Base-by-base conservation (phyloP, 164 flowering plant species). In the Taxillus chinensis region DNA sequence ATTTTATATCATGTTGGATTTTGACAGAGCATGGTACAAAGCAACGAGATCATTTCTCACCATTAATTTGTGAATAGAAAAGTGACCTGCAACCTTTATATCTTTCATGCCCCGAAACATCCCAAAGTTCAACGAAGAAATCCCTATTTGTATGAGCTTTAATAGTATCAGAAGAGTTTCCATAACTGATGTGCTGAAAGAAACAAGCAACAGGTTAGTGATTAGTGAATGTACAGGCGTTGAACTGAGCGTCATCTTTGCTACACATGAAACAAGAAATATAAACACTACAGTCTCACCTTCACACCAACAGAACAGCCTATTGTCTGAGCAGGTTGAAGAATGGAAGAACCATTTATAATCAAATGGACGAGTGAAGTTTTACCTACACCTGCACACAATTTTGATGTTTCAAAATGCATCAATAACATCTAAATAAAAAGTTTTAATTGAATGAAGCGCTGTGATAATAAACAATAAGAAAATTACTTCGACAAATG, bases 41-140 rank as follows among this genome's bases (percentile, higher is more conserved):
- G 7, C 11, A 39, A 46, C 16, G 40, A 27, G 12, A 8, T 50
- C 11, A 55, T 14, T 55, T 39, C 74, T 77, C 68, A 86, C 99
- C 99, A 78, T 91, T 95, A 45, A 95, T 86, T 65, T 95, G 99
- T n/a, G 97, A 80, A 76, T 90, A 95, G 69, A 93, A 93, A 64
- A 93, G 83, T 59, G 96, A 84, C 7, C 97, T 84, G 72, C 95
- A 93, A 55, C 88, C 93, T 74, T 87, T 84, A 75, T 90, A 93
- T 39, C 96, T 80, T 7, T 93, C 97, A 67, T 93, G 99, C 17
- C 99, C 99, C 12, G 99, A 93, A 15, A 93, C 79, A 78, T 93
- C 97, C 99, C 99, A 93, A 37, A 93, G 90, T 70, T 93, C 97
- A 68, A 93, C 76, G 69, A 93, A 93, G 74, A 93, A 93, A 63